A percentile compares a stretch with the other conserved stretches of the same genome.
These are phyloP conservation scores for Rosa hybrid DNA, from an alignment of 331 rosid genomes.

Conservation along the genomic window DNA sequence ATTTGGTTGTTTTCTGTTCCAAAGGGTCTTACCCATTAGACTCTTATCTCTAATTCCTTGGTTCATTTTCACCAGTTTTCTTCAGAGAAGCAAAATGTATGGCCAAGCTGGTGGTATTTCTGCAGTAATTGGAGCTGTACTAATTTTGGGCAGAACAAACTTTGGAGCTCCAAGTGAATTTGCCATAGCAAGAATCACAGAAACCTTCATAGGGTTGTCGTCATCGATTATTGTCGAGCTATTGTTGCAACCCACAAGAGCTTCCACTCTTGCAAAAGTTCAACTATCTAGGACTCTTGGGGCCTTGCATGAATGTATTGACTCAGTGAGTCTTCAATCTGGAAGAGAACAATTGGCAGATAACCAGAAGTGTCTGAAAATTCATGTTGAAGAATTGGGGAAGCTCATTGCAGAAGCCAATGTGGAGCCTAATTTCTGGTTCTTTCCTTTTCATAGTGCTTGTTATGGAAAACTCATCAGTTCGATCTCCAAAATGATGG, in stretches of 20 bases:
- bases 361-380: slow-evolving; percentile 32
- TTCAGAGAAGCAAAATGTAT: slow-evolving; percentile 69
- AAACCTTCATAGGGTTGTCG: slow-evolving; percentile 68
- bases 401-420: slow-evolving; percentile 61
- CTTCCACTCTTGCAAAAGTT: slow-evolving; percentile 48
- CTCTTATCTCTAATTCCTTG: slow-evolving; percentile 72
- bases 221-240: slow-evolving; percentile 60
- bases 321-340: slow-evolving; percentile 32
- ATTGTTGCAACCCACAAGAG: slow-evolving; percentile 55
- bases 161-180: slow-evolving; percentile 73
- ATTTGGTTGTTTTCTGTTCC: slow-evolving; percentile 57
- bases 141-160: slow-evolving; percentile 58
- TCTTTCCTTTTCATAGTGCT: slow-evolving; percentile 50
- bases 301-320: slow-evolving; percentile 41
- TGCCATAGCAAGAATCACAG: slow-evolving; percentile 56
- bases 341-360: slow-evolving; percentile 29
- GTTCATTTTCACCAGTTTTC: slow-evolving; percentile 69
- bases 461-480: slow-evolving; percentile 45
- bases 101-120: slow-evolving; percentile 77
- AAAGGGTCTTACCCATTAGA: slow-evolving; percentile 39
- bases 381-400: slow-evolving; percentile 39
- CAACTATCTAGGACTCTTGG: slow-evolving; percentile 46
- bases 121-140: slow-evolving; percentile 67
- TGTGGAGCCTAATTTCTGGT: slow-evolving; percentile 79
- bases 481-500: slow-evolving; percentile 50